Base-by-base conservation (phyloP, 176 grass and related monocot genomes). In the Oryza meridionalis region DNA sequence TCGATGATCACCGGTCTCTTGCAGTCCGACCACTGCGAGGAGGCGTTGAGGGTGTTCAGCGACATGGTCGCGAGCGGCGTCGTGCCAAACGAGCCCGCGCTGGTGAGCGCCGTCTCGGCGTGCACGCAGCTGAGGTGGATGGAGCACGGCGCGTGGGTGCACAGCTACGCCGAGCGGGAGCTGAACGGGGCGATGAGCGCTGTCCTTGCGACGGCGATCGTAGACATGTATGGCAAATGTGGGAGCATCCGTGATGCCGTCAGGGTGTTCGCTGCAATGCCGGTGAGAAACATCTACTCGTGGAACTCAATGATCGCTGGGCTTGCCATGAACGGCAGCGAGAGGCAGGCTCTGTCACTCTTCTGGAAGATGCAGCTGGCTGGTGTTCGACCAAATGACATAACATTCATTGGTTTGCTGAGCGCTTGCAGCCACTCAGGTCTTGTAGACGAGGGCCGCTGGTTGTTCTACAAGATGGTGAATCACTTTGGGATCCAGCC, bases 221-320 rank as follows among this genome's bases (percentile, higher is more conserved):
- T 94, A 2, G 90, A 90, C 87, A 92, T 94, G 92, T 94, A 92
- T 19, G 92, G 90, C 12, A 94, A 94, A 79, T 94, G 92, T 32
- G 92, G 92, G 40, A 77, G 79, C 16, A 86, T 94, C 72, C 71
- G 2, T 2, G 83, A 81, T 67, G 90, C 90, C 27, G 19, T 90
- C 22, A 74, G 22, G 46, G 79, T 92, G 45, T 94, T 94, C 14
- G 29, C 80, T 5, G 26, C 35, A 14, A 92, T 94, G 85, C 85
- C 87, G 0, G 49, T 69, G 27, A 90, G 88, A 79, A 94, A 92
- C 44, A 65, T 92, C 22, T 94, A 92, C 58, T 61, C 93, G 0
- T 94, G 90, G 87, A 94, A 94, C 65, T 92, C 92, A 2, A 81
- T 94, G 90, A 84, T 94, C 10, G 14, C 90, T 12, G 92, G 92